phyloP scores from a whole-genome alignment of 345 rosid species.

The Ceriops decandra region DNA sequence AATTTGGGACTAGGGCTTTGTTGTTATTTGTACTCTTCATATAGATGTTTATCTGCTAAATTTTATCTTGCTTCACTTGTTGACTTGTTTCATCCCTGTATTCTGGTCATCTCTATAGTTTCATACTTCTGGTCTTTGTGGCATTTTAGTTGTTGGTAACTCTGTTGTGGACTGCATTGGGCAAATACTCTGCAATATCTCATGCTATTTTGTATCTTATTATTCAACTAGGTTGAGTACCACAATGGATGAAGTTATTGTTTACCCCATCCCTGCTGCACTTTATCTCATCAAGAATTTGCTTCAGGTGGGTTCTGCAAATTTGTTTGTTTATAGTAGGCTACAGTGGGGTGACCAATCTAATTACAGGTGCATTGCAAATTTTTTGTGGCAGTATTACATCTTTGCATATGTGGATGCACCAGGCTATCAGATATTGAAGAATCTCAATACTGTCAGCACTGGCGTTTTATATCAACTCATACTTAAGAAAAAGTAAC shows the following conservation, averaged over 20 bases:
- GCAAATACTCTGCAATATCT: not conserved
- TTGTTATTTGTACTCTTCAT: not conserved
- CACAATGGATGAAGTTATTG: conserved; percentile 77
- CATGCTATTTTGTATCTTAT: conserved; percentile 15
- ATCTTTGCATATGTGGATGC: conserved; percentile 97
- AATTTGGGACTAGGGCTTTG: not conserved
- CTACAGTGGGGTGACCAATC: conserved; percentile 1
- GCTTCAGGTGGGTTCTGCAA: conserved; percentile 61
- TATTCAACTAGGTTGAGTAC: conserved; percentile 72
- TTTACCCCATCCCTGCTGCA: conserved; percentile 87
- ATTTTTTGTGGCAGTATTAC: conserved; percentile 66
- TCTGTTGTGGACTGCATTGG: not conserved
- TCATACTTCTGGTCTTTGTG: not conserved
- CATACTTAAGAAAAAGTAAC: conserved; percentile 88
- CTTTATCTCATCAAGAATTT: conserved; percentile 95
- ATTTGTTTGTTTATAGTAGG: conserved; percentile 6
- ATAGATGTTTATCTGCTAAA: not conserved
- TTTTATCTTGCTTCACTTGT: not conserved
- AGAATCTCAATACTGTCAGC: conserved; percentile 93
- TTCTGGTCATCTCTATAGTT: not conserved
- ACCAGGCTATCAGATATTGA: conserved; percentile 95
- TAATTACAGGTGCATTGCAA: conserved; percentile 11
- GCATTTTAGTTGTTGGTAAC: not conserved
- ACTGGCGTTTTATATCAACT: conserved; percentile 89
- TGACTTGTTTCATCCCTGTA: not conserved